Percentiles rank a stretch among this genome's conserved stretches.
phyloP scores from a whole-genome alignment of 768 basidiomycete species.

The Serendipita sp. region DNA sequence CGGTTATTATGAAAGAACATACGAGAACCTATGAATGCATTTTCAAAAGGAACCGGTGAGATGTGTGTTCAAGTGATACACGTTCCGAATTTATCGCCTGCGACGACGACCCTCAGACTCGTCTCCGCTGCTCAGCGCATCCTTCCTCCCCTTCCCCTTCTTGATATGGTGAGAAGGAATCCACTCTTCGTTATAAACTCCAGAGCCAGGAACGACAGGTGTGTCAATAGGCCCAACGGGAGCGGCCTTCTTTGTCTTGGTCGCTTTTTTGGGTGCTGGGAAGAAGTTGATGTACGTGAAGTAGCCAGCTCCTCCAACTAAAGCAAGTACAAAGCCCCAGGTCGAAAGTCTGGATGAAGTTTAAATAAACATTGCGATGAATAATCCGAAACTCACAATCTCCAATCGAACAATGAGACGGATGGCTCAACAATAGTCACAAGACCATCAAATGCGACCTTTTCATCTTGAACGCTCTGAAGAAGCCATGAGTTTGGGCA shows the following conservation, averaged over 20 bases:
- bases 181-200: conserved; percentile 78
- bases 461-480: neutral
- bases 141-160: conserved; percentile 40
- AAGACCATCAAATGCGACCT: conserved; percentile 9
- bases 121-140: conserved; percentile 40
- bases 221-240: conserved; percentile 36
- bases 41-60: too few relatives aligned
- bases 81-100: neutral
- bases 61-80: too few relatives aligned
- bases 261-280: conserved; percentile 36
- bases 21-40: too few relatives aligned
- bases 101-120: conserved; percentile 21
- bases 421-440: conserved; percentile 29
- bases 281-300: conserved; percentile 48
- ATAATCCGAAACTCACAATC: conserved; percentile 39
- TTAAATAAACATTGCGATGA: neutral
- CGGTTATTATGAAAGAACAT: too few relatives aligned
- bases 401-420: conserved; percentile 59
- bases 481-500: neutral
- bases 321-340: conserved; percentile 49
- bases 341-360: conserved; percentile 37
- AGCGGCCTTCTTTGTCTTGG: conserved; percentile 35
- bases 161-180: conserved; percentile 80
- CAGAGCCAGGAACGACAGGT: conserved; percentile 39
- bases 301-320: conserved; percentile 50